Conservation (phyloP, 139 green algal species). For the Auxenochlorella pyrenoidosa region DNA sequence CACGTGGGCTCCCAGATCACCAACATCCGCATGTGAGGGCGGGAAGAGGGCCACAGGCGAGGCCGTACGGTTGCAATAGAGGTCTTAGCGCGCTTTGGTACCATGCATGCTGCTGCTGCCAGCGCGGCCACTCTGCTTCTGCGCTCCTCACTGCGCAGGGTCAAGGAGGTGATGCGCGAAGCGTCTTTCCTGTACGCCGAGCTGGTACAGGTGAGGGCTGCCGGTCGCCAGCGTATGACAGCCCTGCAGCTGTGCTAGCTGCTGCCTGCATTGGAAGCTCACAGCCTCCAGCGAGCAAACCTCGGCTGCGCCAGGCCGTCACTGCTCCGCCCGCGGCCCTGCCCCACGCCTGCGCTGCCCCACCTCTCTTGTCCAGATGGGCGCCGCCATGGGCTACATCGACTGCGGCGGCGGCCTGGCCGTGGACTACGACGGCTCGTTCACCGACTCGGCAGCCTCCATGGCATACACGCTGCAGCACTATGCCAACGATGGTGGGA, state of each 20-base stretch:
- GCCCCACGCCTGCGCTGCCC: not conserved
- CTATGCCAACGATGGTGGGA: slow-evolving; percentile 22
- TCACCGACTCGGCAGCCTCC: slow-evolving; percentile 41
- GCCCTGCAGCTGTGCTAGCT: not conserved
- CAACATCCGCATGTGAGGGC: slow-evolving; percentile 57
- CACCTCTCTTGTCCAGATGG: slow-evolving; percentile 27
- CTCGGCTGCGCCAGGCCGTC: too few relatives aligned
- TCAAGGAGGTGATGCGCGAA: slow-evolving; percentile 76
- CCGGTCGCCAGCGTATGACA: too few relatives aligned
- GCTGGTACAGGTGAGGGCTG: slow-evolving; percentile 46
- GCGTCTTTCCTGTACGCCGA: slow-evolving; percentile 68
- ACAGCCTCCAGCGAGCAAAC: not conserved
- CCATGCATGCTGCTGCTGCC: not conserved
- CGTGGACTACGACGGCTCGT: slow-evolving; percentile 70
- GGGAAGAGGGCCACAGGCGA: not conserved
- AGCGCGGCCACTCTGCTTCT: too few relatives aligned
- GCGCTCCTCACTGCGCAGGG: not conserved
- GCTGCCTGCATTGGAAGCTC: not conserved
- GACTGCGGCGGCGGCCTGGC: slow-evolving; percentile 73
- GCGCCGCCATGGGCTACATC: slow-evolving; percentile 60
- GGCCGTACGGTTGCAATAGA: not conserved
- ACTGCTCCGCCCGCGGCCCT: not conserved
- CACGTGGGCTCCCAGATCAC: slow-evolving; percentile 74
- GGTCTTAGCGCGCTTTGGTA: too few relatives aligned
- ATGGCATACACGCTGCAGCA: slow-evolving; percentile 63